Base-by-base conservation (phyloP, 1,284 basidiomycete genomes). In the Hypsizygus ulmarius region DNA sequence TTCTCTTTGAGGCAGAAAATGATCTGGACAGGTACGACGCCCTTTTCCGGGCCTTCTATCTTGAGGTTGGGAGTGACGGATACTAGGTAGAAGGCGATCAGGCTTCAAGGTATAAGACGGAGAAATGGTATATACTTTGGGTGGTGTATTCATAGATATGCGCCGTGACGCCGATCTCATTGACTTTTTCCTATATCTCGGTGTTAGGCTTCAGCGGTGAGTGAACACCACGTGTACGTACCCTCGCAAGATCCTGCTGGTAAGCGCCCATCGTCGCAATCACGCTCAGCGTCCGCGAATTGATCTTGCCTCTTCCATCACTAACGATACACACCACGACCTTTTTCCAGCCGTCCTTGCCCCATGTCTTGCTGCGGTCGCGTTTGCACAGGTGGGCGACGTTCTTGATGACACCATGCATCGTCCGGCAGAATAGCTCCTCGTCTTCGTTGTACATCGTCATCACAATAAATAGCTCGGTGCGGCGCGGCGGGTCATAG, bases 311-410 rank as follows among this genome's bases (percentile, higher is more conserved):
- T 36, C 93, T 78, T 0, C 90, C 89, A 65, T 93, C 90, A 29
- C 84, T 84, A 5, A 93, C 82, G 32, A 77, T 71, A 53, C 75
- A 76, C 35, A 75, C 73, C 6, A 66, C 78, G 29, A 76, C 90
- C 78, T 97, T 97, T 74, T 97, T 96, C 95, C 95, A 97, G 0
- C 94, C 93, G 0, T 97, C 92, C 64, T 91, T 88, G 1, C 93
- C 93, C 95, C 95, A 97, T 1, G 88, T 97, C 74, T 91, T 93
- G 58, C 85, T 89, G 46, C 90, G 70, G 37, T 87, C 86, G 15
- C 92, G 74, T 56, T 85, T 87, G 64, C 90, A 93, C 51, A 95
- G 66, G 63, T 91, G 87, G 10, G 81, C 82, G 43, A 92, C 77
- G 60, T 94, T 94, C 73, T 87, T 91, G 72, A 96, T 92, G 10